Percentiles rank a stretch among this genome's conserved stretches.
phyloP scores from a whole-genome alignment of 2,329 filamentous ascomycete species.

The Cephalotrichum gorgonifer region DNA sequence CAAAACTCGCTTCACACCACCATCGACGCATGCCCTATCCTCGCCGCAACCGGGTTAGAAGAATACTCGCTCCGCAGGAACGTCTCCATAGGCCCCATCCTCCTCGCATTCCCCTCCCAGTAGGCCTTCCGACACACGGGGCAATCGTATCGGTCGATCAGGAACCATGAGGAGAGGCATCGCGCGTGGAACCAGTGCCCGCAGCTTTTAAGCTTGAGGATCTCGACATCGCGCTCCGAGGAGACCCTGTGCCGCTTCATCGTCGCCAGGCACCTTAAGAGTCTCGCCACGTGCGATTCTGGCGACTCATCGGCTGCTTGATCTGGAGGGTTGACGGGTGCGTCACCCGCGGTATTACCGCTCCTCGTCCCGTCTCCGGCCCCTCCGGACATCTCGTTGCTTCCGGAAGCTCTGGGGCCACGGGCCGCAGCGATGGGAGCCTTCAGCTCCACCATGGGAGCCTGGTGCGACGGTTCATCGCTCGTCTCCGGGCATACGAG shows the following conservation, averaged over 20 bases:
- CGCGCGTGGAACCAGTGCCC: slow-evolving; percentile 27
- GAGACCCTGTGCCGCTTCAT: neutral
- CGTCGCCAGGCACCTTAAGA: neutral
- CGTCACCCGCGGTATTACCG: neutral
- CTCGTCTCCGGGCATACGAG: neutral
- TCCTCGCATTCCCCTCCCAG: slow-evolving; percentile 12
- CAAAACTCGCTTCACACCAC: neutral
- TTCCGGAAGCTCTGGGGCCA: neutral
- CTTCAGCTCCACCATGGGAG: slow-evolving; percentile 9
- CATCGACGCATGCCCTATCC: neutral
- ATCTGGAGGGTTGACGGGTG: neutral
- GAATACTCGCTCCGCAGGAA: neutral
- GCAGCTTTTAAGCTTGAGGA: slow-evolving; percentile 25
- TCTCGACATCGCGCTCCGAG: slow-evolving; percentile 15
- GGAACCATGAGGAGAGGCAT: slow-evolving; percentile 28
- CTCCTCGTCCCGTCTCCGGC: neutral
- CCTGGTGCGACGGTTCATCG: neutral
- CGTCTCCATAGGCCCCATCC: neutral
- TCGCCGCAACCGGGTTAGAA: neutral
- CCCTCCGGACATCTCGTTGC: neutral
- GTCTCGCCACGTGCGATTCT: neutral
- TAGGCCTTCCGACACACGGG: slow-evolving; percentile 26
- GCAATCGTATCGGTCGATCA: slow-evolving; percentile 23
- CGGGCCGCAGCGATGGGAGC: neutral
- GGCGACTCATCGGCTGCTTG: neutral